Conservation (phyloP, 2,329 filamentous ascomycete genomes). For the Cercospora janseana region DNA sequence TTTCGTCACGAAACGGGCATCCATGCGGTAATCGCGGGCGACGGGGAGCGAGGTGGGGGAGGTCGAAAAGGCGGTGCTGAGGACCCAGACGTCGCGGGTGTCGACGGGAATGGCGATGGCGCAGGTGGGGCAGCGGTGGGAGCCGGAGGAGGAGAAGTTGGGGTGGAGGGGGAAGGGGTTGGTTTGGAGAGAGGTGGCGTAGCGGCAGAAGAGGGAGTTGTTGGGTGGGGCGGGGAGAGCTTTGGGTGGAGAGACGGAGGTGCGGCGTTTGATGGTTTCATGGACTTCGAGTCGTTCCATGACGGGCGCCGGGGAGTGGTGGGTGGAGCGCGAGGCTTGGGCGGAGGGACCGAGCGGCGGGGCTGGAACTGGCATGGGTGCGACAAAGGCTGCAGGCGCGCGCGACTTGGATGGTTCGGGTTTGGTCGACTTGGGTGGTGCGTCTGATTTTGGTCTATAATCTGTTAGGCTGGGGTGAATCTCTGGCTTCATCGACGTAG, state of each 20-base stretch:
- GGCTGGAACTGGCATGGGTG: slow-evolving; percentile 11
- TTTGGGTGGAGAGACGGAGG: slow-evolving; percentile 12
- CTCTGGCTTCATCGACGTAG: not conserved
- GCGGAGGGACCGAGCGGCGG: slow-evolving; percentile 8
- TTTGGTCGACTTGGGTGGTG: slow-evolving; percentile 9
- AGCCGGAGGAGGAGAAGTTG: slow-evolving; percentile 19
- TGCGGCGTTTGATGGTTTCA: not conserved
- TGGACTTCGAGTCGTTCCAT: slow-evolving; percentile 7
- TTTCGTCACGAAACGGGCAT: slow-evolving; percentile 27
- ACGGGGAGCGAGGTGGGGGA: not conserved
- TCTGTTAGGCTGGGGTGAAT: not conserved
- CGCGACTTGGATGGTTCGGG: slow-evolving; percentile 11
- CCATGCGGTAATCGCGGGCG: slow-evolving; percentile 25
- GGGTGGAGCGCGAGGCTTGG: not conserved
- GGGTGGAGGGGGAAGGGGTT: slow-evolving; percentile 18
- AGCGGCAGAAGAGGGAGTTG: slow-evolving; percentile 23
- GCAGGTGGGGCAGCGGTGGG: slow-evolving; percentile 27
- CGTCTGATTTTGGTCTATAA: slow-evolving; percentile 9
- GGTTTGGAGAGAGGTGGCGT: slow-evolving; percentile 22
- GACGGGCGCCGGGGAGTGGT: not conserved
- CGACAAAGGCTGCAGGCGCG: not conserved
- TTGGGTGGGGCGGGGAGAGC: slow-evolving; percentile 20
- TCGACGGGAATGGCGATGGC: slow-evolving; percentile 26
- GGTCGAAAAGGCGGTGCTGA: slow-evolving; percentile 19
- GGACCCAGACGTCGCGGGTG: slow-evolving; percentile 27